Base-by-base conservation (phyloP, 2,329 filamentous ascomycete genomes). In the Xylaria sp. region DNA sequence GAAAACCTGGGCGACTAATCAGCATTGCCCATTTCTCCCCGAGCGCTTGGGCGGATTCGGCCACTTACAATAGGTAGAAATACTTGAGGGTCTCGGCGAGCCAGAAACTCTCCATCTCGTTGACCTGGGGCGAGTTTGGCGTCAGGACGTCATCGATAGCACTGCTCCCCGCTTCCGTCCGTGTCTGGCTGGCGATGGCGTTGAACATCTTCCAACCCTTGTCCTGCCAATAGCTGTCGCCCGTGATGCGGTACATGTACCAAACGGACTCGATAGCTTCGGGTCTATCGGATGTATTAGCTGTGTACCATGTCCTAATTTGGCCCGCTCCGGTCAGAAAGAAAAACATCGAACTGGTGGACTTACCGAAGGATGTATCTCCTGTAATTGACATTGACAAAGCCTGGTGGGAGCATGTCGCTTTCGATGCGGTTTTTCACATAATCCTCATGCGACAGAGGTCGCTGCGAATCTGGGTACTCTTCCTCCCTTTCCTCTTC, bases 71-170 rank as follows among this genome's bases (percentile, higher is more conserved):
- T 52, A 96, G 72, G 70, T 91, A 96, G 62, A 94, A 96, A 69
- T 96, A 96, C 77, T 96, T 97, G 63, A 96, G 76, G 39, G 91
- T 96, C 78, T 96, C 92, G 2, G 89, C 89, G 56, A 91, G 78
- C 90, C 92, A 96, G 72, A 95, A 96, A 66, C 89, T 92, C 75
- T 96, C 89, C 89, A 93, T 92, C 62, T 79, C 77, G 69, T 92
- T 83, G 38, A 72, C 69, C 50, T 79, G 74, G 8, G 64, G 65
- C 1, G 78, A 72, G 17, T 78, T 69, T 1, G 71, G 53, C 5
- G 58, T 52, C 20, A 79, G 72, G 11, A 92, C 87, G 65, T 90
- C 83, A 44, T 78, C 72, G 50, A 94, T 83, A 37, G 89, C 90
- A 9, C 84, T 87, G 73, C 91, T 85, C 7, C 86, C 91, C 44